Base-by-base conservation (phyloP, 371 early-diverging fungal genomes). In the Apophysomyces trapeziformis region DNA sequence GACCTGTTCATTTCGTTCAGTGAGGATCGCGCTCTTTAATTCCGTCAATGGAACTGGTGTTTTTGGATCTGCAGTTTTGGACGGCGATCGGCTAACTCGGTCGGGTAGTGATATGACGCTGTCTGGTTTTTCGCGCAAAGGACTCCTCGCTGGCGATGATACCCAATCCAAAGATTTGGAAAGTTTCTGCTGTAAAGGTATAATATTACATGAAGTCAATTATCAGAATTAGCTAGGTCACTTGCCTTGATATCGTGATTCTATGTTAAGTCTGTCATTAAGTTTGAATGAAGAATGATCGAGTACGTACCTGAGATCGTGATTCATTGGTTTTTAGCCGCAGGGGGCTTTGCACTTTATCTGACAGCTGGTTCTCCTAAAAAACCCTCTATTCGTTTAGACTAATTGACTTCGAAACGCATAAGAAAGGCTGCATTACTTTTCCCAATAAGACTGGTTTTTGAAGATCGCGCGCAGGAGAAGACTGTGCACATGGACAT, bases 401-500 rank as follows among this genome's bases (percentile, higher is more conserved):
- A 21, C 5, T 50, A 21, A 50, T 50, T 2, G 9, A 11, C 6
- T 26, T 21, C 1, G 32, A 50, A 50, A 50, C 54, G 41, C 41
- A 41, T 41, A 41, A 41, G 8, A 13, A 41, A 41, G 21, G 32
- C 32, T 50, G n/a, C 5, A 21, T 50, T 50, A 50, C 54, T 32
- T 50, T 50, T 50, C 54, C 54, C 16, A 21, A 50, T 4, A 50
- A 50, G 9, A 26, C 54, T 50, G 54, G 16, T 21, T 50, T 50
- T 50, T 50, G 54, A 50, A 50, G 54, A 50, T 50, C 54, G 21
- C 54, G 54, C 21, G 54, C 54, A 21, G 54, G 54, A 0, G 54
- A 50, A 50, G 54, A 50, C 54, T 50, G 21, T 6, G 5, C 0
- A 5, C n/a, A 1, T 21, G 32, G 32, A 26, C 32, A 2, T 2